These are phyloP conservation scores for Abrus pulchellus DNA, from an alignment of 306 rosid species.

Conservation along the genomic window DNA sequence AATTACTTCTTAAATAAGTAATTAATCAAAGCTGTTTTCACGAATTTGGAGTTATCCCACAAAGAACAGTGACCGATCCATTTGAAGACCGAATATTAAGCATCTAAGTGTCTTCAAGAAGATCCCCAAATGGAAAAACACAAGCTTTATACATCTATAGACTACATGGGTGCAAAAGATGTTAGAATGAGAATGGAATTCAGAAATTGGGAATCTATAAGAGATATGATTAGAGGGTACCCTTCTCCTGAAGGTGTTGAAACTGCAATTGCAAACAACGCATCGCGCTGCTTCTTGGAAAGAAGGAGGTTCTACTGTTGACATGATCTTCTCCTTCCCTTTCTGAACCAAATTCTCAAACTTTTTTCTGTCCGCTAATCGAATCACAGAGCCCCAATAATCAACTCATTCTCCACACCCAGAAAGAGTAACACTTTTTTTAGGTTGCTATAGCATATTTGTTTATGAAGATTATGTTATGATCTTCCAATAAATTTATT, in stretches of 20 bases:
- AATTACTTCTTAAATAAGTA: slow-evolving; percentile 27
- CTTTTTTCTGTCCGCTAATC: slow-evolving; percentile 7
- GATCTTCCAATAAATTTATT: too few species aligned
- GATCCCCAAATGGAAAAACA: slow-evolving; percentile 29
- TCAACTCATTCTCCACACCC: neutral
- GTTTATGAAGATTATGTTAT: too few species aligned
- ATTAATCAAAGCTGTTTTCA: slow-evolving; percentile 9
- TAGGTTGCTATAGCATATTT: too few species aligned
- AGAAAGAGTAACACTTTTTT: too few species aligned
- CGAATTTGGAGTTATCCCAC: neutral
- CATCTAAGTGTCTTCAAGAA: neutral
- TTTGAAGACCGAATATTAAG: neutral
- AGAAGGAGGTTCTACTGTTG: slow-evolving; percentile 75
- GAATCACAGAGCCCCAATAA: slow-evolving; percentile 22
- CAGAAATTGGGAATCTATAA: slow-evolving; percentile 2
- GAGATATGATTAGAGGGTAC: slow-evolving; percentile 42
- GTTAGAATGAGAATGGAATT: neutral
- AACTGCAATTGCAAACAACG: slow-evolving; percentile 95
- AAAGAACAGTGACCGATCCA: neutral
- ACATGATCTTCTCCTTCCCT: slow-evolving; percentile 50
- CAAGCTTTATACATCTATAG: slow-evolving; percentile 1
- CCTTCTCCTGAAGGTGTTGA: slow-evolving; percentile 95
- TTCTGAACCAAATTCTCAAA: slow-evolving; percentile 19
- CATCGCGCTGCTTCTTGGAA: slow-evolving; percentile 95
- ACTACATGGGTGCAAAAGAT: neutral